phyloP scores from a whole-genome alignment of 495 filamentous ascomycete species.

The Neurospora sp. region DNA sequence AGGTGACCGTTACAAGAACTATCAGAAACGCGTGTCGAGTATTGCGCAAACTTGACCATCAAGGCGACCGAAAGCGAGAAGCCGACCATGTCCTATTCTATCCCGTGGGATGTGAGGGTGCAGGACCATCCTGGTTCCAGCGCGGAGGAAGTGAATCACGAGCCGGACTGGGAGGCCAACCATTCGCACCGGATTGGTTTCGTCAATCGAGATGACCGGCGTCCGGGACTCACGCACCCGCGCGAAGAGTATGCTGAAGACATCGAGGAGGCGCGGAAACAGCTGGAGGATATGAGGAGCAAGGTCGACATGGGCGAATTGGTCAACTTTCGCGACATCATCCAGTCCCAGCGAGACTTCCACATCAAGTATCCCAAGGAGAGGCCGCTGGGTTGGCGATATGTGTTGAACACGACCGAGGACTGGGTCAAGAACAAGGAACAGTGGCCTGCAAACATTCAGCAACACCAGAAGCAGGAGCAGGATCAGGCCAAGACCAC shows the following conservation, averaged over 20 bases:
- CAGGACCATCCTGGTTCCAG: slow-evolving; percentile 6
- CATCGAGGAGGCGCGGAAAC: neutral
- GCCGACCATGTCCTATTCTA: neutral
- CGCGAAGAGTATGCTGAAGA: neutral
- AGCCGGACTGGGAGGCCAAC: slow-evolving; percentile 3
- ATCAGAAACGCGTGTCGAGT: neutral
- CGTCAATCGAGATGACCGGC: slow-evolving; percentile 3
- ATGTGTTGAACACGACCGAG: slow-evolving; percentile 9
- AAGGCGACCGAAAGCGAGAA: neutral
- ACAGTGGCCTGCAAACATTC: slow-evolving; percentile 4
- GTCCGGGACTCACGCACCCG: neutral
- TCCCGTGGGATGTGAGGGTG: slow-evolving; percentile 3
- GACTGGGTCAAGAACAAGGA: slow-evolving; percentile 10
- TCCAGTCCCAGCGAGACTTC: slow-evolving; percentile 2
- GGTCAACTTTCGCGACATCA: slow-evolving; percentile 13
- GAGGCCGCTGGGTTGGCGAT: slow-evolving; percentile 9
- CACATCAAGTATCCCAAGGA: slow-evolving; percentile 7
- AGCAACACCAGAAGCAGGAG: neutral
- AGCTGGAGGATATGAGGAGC: neutral
- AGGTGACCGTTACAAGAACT: neutral
- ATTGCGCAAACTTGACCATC: neutral
- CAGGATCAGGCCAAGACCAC: neutral
- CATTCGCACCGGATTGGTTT: slow-evolving; percentile 6
- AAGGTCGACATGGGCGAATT: neutral
- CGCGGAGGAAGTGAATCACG: slow-evolving; percentile 1